Evolutionary conservation across 768 basidiomycete species (phyloP).

Genomic region (Antrodiella citrinella): DNA sequence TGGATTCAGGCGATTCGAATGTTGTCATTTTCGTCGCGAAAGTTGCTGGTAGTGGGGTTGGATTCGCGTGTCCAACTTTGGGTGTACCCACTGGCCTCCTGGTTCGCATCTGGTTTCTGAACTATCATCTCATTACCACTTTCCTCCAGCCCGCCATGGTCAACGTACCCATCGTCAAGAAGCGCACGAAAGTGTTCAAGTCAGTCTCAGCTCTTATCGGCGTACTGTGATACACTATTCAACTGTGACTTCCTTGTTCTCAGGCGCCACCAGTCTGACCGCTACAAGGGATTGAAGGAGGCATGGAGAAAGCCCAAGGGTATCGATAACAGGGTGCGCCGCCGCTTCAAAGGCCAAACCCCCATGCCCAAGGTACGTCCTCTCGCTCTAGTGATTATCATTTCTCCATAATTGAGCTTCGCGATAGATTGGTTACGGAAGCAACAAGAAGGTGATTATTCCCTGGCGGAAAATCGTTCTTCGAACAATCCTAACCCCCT

Average conservation of each 20-base stretch:
- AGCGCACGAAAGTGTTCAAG: conserved; percentile 98
- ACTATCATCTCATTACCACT: conserved; percentile 1
- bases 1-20: conserved; percentile 11
- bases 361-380: conserved; percentile 88
- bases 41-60: conserved; percentile 10
- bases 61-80: conserved; percentile 13
- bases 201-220: conserved; percentile 28
- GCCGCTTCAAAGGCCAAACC: conserved; percentile 91
- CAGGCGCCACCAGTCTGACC: conserved; percentile 98
- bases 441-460: conserved; percentile 64
- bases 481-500: neutral
- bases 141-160: conserved; percentile 32
- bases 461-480: too few relatives aligned
- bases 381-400: too few relatives aligned
- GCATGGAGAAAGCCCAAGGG: conserved; percentile 99
- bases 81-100: conserved; percentile 15
- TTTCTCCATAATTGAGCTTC: neutral
- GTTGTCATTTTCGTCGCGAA: conserved; percentile 7
- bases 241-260: conserved; percentile 3
- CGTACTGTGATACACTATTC: neutral
- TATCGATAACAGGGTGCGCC: conserved; percentile 97
- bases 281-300: conserved; percentile 95
- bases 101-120: neutral
- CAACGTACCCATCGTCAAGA: conserved; percentile 80
- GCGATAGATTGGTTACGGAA: conserved; percentile 74